Evolutionary conservation across 495 filamentous ascomycete genomes (phyloP), one percentile per base, ranked within the genome.

Genomic region (Aspergillus leporis): DNA sequence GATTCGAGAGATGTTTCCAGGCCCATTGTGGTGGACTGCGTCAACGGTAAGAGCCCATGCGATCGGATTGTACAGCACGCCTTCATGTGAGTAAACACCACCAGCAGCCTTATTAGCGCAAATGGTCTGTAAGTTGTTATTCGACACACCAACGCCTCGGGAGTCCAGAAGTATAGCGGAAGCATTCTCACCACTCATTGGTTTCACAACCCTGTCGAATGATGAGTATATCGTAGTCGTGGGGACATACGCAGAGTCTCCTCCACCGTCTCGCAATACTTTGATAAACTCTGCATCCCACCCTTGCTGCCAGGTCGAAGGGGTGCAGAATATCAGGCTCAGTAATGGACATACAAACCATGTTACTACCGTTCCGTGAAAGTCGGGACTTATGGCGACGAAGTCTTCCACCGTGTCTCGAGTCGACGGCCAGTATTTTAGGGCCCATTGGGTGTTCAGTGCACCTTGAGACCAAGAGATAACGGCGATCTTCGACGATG

Each of bases 391-490:
- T 48, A 81, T 69, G 47, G 72, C 68, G 38, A 83, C 71, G 56
- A 76, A 71, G 53, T 82, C 74, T 21, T 62, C 66, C 3, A 74
- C 70, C 4, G 61, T 62, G 23, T 12, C 21, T 4, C 69, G 65
- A 0, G 77, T 75, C 2, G 73, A 76, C 1, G 77, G 79, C 80
- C 78, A 84, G 72, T 83, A 83, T 59, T 81, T 81, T 57, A 78
- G 68, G 10, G 73, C 76, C 80, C 79, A 83, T 61, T 83, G 79
- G 1, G 71, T 69, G 53, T 76, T 59, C 16, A 83, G 61, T 36
- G 65, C 70, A 18, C 80, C 80, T 63, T 83, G 78, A 3, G 74
- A 79, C 79, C 81, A 83, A n/a, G 66, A 68, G 8, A 83, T 64
- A 10, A 79, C 67, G 12, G 71, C 63, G 7, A 79, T 68, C 1